Conservation (phyloP, 2,329 filamentous ascomycete genomes). For the Rhinocladiella mackenziei region DNA sequence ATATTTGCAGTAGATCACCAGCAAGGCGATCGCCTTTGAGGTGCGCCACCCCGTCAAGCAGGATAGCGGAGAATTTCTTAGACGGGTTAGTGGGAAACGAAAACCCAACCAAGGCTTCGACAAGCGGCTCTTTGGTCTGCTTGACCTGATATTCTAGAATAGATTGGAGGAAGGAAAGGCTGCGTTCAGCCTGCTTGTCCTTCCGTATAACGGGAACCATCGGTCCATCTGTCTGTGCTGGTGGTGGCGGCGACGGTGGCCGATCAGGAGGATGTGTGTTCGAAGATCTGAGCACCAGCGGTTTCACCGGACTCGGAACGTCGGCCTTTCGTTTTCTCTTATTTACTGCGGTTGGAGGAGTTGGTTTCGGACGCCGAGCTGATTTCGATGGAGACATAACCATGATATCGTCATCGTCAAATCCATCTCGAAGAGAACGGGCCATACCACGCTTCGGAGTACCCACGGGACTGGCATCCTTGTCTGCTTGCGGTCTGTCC, state of each 20-base stretch:
- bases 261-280: constrained; percentile 17
- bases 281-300: constrained; percentile 36
- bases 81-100: constrained; percentile 51
- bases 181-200: constrained; percentile 29
- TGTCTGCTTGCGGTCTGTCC: constrained; percentile 33
- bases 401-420: constrained; percentile 59
- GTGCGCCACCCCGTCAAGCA: constrained; percentile 50
- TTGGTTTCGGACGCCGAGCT: constrained; percentile 45
- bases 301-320: constrained; percentile 50
- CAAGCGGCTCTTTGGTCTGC: constrained; percentile 46
- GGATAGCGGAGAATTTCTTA: constrained; percentile 49
- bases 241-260: constrained; percentile 27
- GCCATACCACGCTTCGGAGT: constrained; percentile 48
- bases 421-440: constrained; percentile 56
- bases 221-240: constrained; percentile 25
- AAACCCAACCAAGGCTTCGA: constrained; percentile 53
- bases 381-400: constrained; percentile 54
- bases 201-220: constrained; percentile 15
- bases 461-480: constrained; percentile 34
- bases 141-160: constrained; percentile 54
- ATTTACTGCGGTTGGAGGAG: constrained; percentile 53
- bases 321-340: constrained; percentile 55
- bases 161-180: constrained; percentile 47
- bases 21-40: constrained; percentile 45
- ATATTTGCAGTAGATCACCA: constrained; percentile 46